These are phyloP conservation scores for Phytopythium ostracodes DNA, from an alignment of 352 stramenopile genomes.

Conservation along the genomic window DNA sequence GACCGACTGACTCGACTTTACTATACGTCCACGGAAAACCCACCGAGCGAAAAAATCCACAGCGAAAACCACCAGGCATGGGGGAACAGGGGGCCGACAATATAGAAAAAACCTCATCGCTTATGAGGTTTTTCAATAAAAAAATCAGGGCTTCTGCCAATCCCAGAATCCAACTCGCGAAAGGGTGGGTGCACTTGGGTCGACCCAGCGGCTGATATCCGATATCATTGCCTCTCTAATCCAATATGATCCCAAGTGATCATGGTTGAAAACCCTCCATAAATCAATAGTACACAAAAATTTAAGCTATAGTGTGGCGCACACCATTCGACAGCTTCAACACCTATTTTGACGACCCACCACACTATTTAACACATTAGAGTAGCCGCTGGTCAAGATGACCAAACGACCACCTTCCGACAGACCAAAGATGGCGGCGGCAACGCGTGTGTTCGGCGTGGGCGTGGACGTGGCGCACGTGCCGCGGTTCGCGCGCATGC, in stretches of 20 bases:
- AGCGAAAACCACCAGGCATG: neutral
- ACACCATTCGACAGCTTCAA: neutral
- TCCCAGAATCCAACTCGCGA: slow-evolving; percentile 2
- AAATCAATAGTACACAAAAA: neutral
- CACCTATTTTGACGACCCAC: neutral
- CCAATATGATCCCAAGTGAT: neutral
- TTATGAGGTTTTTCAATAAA: neutral
- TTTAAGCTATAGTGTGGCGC: neutral
- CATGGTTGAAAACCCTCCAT: neutral
- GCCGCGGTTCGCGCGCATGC: slow-evolving; percentile 46
- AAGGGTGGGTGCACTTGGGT: neutral
- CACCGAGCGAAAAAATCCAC: neutral
- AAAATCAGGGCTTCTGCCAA: neutral
- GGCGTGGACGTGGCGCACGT: slow-evolving; percentile 70
- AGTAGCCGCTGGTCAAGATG: neutral
- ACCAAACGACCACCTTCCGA: neutral
- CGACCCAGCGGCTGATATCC: neutral
- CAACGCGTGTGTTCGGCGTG: slow-evolving; percentile 46
- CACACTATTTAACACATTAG: neutral
- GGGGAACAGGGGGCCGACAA: neutral
- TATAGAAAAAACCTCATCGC: neutral
- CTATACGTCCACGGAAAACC: neutral
- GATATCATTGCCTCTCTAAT: neutral
- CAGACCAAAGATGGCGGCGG: slow-evolving; percentile 6
- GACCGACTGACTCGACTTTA: neutral